These are phyloP conservation scores for Beauveria australis DNA, from an alignment of 2,329 filamentous ascomycete species.

Conservation along the genomic window DNA sequence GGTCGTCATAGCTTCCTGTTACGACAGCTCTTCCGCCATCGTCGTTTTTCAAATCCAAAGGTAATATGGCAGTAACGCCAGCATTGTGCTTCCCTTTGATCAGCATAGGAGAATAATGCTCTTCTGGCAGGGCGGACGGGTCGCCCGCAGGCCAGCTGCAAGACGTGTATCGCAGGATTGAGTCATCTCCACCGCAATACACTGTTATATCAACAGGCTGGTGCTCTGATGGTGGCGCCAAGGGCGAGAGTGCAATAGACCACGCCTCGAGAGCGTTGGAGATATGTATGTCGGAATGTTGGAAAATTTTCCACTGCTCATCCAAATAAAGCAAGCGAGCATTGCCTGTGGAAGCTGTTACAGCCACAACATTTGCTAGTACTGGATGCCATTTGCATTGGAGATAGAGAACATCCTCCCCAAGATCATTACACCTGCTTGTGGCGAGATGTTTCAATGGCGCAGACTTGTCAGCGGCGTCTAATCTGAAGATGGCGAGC, in stretches of 20 bases:
- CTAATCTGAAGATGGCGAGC: constrained; percentile 54
- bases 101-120: constrained; percentile 19
- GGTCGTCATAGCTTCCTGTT: constrained; percentile 89
- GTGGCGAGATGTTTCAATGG: constrained; percentile 34
- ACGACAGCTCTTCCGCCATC: constrained; percentile 52
- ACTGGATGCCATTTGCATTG: constrained; percentile 67
- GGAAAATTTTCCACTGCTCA: constrained; percentile 30
- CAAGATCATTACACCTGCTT: constrained; percentile 40
- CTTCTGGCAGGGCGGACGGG: constrained; percentile 10
- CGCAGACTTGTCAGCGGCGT: constrained; percentile 25
- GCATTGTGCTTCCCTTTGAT: constrained; percentile 56
- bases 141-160: constrained; percentile 19
- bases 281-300: constrained; percentile 31
- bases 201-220: constrained; percentile 30
- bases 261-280: constrained; percentile 61
- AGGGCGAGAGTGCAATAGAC: constrained; percentile 55
- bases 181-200: constrained; percentile 72
- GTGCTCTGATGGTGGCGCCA: constrained; percentile 11
- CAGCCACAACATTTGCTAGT: constrained; percentile 46
- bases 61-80: constrained; percentile 80
- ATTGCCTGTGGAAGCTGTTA: constrained; percentile 62
- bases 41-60: constrained; percentile 39
- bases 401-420: constrained; percentile 56
- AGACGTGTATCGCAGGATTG: constrained; percentile 42
- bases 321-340: constrained; percentile 49